Evolutionary conservation across 2,329 filamentous ascomycete species (phyloP).

Genomic region (Neocucurbitaria cava): DNA sequence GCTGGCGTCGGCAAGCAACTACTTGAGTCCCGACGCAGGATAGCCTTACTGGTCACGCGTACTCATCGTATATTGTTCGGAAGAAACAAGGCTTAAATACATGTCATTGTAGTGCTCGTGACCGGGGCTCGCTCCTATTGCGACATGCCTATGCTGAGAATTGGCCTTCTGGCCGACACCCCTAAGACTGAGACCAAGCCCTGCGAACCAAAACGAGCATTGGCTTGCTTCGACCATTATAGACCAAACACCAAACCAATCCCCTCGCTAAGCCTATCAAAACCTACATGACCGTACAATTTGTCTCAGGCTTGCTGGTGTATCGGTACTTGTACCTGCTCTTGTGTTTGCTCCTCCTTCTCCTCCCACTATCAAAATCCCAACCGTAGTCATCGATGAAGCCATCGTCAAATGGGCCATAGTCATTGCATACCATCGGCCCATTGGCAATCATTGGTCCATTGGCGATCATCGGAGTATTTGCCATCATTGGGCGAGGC

Average conservation of each 20-base stretch:
- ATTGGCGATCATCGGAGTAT: not conserved
- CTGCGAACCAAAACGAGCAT: not conserved
- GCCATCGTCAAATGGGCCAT: constrained; percentile 8
- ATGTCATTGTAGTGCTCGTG: not conserved
- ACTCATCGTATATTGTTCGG: constrained; percentile 18
- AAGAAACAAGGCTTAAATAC: constrained; percentile 3
- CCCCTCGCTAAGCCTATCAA: not conserved
- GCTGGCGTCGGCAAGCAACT: constrained; percentile 20
- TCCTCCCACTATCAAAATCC: constrained; percentile 5
- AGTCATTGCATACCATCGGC: constrained; percentile 2
- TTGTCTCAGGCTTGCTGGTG: constrained; percentile 24
- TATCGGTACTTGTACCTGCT: constrained; percentile 30
- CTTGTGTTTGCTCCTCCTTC: constrained; percentile 21
- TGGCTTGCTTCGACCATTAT: not conserved
- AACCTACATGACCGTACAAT: constrained; percentile 29
- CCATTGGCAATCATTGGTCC: constrained; percentile 5
- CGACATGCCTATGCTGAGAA: not conserved
- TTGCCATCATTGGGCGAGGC: constrained; percentile 6
- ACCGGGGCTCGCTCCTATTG: not conserved
- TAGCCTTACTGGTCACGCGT: constrained; percentile 20
- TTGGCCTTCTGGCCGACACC: not conserved
- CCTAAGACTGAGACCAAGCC: not conserved
- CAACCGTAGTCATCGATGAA: constrained; percentile 10
- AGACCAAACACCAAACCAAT: not conserved
- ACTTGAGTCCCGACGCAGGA: constrained; percentile 7